phyloP scores from a whole-genome alignment of 2,329 filamentous ascomycete genomes.

The Aspergillus sp. region DNA sequence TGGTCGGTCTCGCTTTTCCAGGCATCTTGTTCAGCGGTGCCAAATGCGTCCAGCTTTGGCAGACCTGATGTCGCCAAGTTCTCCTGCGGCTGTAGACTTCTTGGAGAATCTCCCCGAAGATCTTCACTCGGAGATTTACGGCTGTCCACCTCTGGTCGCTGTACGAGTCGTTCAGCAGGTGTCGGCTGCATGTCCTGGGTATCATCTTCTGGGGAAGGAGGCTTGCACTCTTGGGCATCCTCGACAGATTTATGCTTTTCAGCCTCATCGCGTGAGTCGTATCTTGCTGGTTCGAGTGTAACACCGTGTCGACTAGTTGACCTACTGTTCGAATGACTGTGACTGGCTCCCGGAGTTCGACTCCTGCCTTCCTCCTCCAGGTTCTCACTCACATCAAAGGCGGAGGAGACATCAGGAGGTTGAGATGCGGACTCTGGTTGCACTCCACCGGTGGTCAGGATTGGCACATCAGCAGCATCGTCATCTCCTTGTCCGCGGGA shows the following conservation, averaged over 20 bases:
- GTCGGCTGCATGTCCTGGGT: conserved; percentile 46
- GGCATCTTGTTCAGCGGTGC: conserved; percentile 41
- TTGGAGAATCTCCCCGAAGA: conserved; percentile 93
- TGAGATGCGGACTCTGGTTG: conserved; percentile 58
- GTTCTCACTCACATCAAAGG: conserved; percentile 54
- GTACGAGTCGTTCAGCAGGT: conserved; percentile 49
- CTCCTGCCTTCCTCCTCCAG: conserved; percentile 44
- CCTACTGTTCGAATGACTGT: conserved; percentile 56
- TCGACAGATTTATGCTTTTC: conserved; percentile 63
- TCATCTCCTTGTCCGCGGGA: conserved; percentile 36
- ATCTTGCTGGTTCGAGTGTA: conserved; percentile 45
- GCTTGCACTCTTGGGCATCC: conserved; percentile 89
- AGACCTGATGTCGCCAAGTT: conserved; percentile 76
- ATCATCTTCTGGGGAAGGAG: conserved; percentile 76
- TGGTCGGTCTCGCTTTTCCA: conserved; percentile 33
- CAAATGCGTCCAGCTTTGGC: conserved; percentile 36
- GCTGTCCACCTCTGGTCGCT: conserved; percentile 43
- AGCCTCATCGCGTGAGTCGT: conserved; percentile 43
- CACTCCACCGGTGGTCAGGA: conserved; percentile 81
- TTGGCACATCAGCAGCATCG: conserved; percentile 59
- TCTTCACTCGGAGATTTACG: conserved; percentile 88
- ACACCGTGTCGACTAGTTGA: conserved; percentile 55
- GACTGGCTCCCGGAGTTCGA: conserved; percentile 45
- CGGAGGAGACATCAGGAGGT: conserved; percentile 73
- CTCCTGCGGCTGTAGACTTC: conserved; percentile 65